Evolutionary conservation across 352 stramenopile species (phyloP).

Genomic region (Thalassiosira hispida): DNA sequence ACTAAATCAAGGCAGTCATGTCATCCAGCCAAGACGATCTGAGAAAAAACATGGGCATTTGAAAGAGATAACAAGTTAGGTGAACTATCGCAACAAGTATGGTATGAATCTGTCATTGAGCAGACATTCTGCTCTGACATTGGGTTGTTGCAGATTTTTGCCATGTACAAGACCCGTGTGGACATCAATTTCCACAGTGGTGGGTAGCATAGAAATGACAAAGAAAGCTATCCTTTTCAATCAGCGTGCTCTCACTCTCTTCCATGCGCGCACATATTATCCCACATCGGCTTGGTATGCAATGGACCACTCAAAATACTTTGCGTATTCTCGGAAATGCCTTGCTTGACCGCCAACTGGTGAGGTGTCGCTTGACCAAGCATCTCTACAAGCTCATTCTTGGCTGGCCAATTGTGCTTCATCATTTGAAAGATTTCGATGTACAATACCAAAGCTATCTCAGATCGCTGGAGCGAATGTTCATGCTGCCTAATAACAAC

Average conservation of each 20-base stretch:
- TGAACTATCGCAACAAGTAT: no score
- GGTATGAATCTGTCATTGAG: conserved; percentile 86
- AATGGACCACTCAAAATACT: conserved; percentile 95
- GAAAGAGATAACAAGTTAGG: conserved; percentile 85
- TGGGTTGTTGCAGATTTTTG: conserved; percentile 85
- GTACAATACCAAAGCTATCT: conserved; percentile 85
- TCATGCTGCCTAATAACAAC: no score
- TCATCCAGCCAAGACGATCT: conserved; percentile 79
- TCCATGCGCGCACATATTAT: conserved; percentile 63
- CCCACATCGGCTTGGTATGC: no score
- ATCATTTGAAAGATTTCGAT: conserved; percentile 92
- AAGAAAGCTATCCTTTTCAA: background rate
- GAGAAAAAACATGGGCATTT: conserved; percentile 87
- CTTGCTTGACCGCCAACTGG: no score
- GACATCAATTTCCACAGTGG: conserved; percentile 86
- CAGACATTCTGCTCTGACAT: conserved; percentile 89
- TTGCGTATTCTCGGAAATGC: no score
- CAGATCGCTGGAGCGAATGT: no score
- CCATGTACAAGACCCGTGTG: conserved; percentile 89
- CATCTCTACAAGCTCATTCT: no score
- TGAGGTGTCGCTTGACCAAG: no score
- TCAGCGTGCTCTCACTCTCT: no score
- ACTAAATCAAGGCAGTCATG: conserved; percentile 87
- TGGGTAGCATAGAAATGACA: no score
- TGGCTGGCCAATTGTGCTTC: no score